phyloP scores from a whole-genome alignment of 306 rosid genomes.

The Coriaria nepalensis region DNA sequence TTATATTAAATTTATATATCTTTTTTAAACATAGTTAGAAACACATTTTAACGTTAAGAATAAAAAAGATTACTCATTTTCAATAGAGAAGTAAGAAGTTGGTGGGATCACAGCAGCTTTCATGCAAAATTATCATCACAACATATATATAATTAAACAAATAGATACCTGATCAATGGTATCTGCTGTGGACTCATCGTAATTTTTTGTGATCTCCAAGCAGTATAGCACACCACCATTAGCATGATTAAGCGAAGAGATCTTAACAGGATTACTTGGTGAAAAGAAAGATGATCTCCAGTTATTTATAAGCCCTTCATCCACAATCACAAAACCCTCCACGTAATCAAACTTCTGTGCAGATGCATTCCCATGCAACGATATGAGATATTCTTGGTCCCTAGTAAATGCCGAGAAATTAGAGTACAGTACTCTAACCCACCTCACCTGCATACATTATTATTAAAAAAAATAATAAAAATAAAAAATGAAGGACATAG shows the following conservation, averaged over 20 bases:
- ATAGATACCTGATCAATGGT: conserved; percentile 55
- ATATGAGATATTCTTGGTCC: conserved; percentile 80
- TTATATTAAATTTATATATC: too few species aligned
- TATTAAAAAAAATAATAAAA: background rate
- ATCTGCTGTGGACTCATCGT: conserved; percentile 30
- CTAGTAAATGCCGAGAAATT: conserved; percentile 48
- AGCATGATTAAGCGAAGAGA: conserved; percentile 38
- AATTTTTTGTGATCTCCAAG: conserved; percentile 86
- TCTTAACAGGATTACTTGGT: conserved; percentile 65
- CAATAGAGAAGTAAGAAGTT: background rate
- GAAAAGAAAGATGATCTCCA: conserved; percentile 96
- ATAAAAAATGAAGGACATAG: background rate
- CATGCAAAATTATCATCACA: background rate
- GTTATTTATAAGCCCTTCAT: conserved; percentile 78
- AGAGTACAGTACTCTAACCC: conserved; percentile 84
- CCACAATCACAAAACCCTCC: conserved; percentile 91
- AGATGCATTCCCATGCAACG: conserved; percentile 47
- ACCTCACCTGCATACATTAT: conserved; percentile 49
- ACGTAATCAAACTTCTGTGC: conserved; percentile 68
- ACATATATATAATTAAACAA: background rate
- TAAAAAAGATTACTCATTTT: too few species aligned
- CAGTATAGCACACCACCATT: conserved; percentile 79
- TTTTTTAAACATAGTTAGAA: too few species aligned
- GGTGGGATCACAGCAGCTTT: conserved; percentile 6
- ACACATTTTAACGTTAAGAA: too few species aligned